Percentiles rank a stretch among this genome's conserved stretches.
These are phyloP conservation scores for Paramyrothecium roridum DNA, from an alignment of 2,329 filamentous ascomycete genomes.

Conservation along the genomic window DNA sequence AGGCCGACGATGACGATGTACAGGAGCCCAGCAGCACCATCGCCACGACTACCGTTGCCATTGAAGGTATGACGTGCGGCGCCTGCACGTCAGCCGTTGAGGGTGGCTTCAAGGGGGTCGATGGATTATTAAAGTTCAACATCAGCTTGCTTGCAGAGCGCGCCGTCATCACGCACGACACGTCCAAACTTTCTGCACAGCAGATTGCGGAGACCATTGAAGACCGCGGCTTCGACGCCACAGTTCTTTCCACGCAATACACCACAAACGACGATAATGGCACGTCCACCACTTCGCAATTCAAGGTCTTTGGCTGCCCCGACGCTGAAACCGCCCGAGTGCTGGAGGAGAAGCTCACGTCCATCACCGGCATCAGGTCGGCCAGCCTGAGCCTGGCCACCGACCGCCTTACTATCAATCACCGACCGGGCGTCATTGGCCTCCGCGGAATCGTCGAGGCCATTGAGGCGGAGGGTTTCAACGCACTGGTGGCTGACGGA, in stretches of 20 bases:
- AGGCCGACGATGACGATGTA: constrained; percentile 12
- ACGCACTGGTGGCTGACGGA: constrained; percentile 83
- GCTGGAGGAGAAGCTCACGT: constrained; percentile 65
- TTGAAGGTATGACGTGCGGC: constrained; percentile 97
- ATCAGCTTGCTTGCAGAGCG: constrained; percentile 92
- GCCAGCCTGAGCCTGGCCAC: constrained; percentile 71
- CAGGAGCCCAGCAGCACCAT: constrained; percentile 37
- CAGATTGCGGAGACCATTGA: constrained; percentile 82
- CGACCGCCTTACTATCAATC: constrained; percentile 69
- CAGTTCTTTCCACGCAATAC: constrained; percentile 71
- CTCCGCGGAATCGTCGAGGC: constrained; percentile 78
- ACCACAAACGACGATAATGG: constrained; percentile 52
- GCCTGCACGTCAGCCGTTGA: constrained; percentile 93
- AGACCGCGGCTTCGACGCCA: constrained; percentile 84
- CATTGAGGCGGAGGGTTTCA: constrained; percentile 79
- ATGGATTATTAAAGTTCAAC: constrained; percentile 84
- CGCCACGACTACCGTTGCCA: constrained; percentile 77
- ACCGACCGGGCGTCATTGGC: constrained; percentile 69
- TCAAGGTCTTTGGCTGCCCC: constrained; percentile 80
- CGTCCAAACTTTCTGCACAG: constrained; percentile 64
- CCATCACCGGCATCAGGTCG: constrained; percentile 69
- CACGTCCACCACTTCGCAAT: constrained; percentile 62
- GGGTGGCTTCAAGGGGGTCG: constrained; percentile 70
- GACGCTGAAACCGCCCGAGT: constrained; percentile 69
- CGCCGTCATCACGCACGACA: constrained; percentile 82